Base-by-base conservation (phyloP, 371 early-diverging fungal genomes). In the Blakeslea trispora region DNA sequence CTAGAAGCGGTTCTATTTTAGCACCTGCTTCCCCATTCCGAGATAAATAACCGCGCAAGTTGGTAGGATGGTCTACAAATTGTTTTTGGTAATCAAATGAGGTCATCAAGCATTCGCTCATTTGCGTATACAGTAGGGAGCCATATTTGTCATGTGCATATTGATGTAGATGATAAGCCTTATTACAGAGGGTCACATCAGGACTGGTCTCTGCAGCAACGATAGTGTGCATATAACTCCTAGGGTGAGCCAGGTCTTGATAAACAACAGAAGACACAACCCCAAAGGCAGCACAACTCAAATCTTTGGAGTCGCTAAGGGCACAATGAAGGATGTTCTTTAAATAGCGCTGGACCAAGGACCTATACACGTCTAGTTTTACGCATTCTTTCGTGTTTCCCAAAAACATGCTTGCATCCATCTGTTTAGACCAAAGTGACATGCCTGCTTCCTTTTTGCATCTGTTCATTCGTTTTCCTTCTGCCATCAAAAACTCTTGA, bases 161-260 rank as follows among this genome's bases (percentile, higher is more conserved):
- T 40, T 73, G 70, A 66, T 97, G 93, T 24, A 93, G 65, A 54
- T 75, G 74, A 40, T 84, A 75, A 0, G 93, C 89, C 32, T 86
- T 87, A n/a, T 77, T 84, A 13, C 92, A 79, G 10, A 94, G 59
- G 1, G 55, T 66, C 0, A 66, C 32, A 55, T 90, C 84, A 1
- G 82, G 77, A 46, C 86, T 82, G 1, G 94, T 85, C 63, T 91
- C 88, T 55, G 97, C 82, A 0, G 95, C 94, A 13, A 92, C 84
- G 23, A 96, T 75, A 6, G 82, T 85, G 5, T 95, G 91, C 75
- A 95, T 87, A 61, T 90, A 91, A 50, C 87, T 63, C 4, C 91
- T 79, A 19, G 97, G 96, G 69, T 94, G 94, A 3, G 89, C 94
- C 13, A 94, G 75, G 0, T 94, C 95, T 59, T 93, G 94, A 50